Percentiles rank a stretch among this genome's conserved stretches.
These are phyloP conservation scores for Phytophthora tentaculata DNA, from an alignment of 352 stramenopile genomes.

Conservation along the genomic window DNA sequence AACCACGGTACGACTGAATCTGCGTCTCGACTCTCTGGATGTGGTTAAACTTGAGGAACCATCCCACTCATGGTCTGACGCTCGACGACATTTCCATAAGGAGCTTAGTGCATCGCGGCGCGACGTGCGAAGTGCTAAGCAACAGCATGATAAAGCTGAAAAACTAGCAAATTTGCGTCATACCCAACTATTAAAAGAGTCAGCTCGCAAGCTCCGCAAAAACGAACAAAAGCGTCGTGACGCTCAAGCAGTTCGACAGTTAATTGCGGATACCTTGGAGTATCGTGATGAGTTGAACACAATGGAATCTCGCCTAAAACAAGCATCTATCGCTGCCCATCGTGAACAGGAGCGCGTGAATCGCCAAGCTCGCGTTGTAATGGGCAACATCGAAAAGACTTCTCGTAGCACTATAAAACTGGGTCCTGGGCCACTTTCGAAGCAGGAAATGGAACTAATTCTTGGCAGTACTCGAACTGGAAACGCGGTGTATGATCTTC, in stretches of 20 bases:
- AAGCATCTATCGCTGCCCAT: conserved; percentile 45
- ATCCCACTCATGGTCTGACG: conserved; percentile 51
- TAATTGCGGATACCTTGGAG: conserved; percentile 61
- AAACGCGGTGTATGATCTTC: conserved; percentile 67
- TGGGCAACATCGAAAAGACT: conserved; percentile 43
- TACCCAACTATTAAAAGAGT: conserved; percentile 44
- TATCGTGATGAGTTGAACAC: conserved; percentile 50
- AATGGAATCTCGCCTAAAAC: conserved; percentile 51
- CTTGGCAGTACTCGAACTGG: conserved; percentile 1
- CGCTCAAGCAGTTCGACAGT: conserved; percentile 51
- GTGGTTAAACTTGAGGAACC: background rate
- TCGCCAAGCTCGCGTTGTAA: conserved; percentile 34
- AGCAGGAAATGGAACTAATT: conserved; percentile 47
- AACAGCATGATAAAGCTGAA: conserved; percentile 47
- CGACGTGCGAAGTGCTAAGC: conserved; percentile 44
- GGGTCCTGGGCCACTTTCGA: conserved; percentile 51
- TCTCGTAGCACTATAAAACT: conserved; percentile 39
- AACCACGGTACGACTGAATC: conserved; percentile 29
- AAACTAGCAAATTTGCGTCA: conserved; percentile 45
- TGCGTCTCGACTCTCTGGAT: conserved; percentile 19
- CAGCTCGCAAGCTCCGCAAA: conserved; percentile 13
- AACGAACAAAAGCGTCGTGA: conserved; percentile 47
- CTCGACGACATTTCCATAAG: conserved; percentile 43
- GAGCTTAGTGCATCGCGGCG: conserved; percentile 53
- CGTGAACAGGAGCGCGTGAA: conserved; percentile 54